These are phyloP conservation scores for Linaria vulgaris DNA, from an alignment of 257 asterid species.

Conservation along the genomic window DNA sequence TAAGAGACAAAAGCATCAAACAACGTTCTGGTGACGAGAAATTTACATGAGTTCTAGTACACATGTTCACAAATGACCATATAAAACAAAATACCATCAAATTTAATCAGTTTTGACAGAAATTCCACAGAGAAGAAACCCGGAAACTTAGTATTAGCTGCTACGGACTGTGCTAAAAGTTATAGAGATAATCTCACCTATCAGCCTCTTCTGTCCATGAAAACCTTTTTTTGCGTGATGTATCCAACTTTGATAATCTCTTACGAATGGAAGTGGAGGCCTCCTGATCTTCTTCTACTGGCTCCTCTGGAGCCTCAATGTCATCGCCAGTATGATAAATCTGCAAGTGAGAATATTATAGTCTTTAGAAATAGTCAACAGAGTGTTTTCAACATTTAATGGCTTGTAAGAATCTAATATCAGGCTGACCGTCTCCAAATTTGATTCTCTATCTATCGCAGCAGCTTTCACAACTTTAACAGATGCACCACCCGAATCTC, in stretches of 20 bases:
- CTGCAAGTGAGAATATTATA: conserved; percentile 34
- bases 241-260: conserved; percentile 48
- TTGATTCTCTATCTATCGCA: conserved; percentile 36
- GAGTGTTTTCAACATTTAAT: conserved; percentile 34
- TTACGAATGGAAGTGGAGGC: conserved; percentile 43
- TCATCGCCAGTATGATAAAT: conserved; percentile 34
- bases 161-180: conserved; percentile 23
- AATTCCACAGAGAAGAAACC: conserved; percentile 20
- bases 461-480: conserved; percentile 40
- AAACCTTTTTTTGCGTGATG: conserved; percentile 57
- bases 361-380: conserved; percentile 34
- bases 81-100: conserved; percentile 21
- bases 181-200: conserved; percentile 51
- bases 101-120: conserved; percentile 5
- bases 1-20: conserved; percentile 11
- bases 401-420: conserved; percentile 37
- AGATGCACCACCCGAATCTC: conserved; percentile 36
- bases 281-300: conserved; percentile 47
- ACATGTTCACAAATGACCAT: neutral
- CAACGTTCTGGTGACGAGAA: conserved; percentile 22
- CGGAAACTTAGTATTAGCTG: conserved; percentile 18
- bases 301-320: conserved; percentile 34
- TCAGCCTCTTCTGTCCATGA: conserved; percentile 87
- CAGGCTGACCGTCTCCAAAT: conserved; percentile 33
- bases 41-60: conserved; percentile 7